A percentile compares a stretch with the other conserved stretches of the same genome.
phyloP scores from a whole-genome alignment of 1,284 basidiomycete genomes.

The Ganoderma leucocontextum region DNA sequence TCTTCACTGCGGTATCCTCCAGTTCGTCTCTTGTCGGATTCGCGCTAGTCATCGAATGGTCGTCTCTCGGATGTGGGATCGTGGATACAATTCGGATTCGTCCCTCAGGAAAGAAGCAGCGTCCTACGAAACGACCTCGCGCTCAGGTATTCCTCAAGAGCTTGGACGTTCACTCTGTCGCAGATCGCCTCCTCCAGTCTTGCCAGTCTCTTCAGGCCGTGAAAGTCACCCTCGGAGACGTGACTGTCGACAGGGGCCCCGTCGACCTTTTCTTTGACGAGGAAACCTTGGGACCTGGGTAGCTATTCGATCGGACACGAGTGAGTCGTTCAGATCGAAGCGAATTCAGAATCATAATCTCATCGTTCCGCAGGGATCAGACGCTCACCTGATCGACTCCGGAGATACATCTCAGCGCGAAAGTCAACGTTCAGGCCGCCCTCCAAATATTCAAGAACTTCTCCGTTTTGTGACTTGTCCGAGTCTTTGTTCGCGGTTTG shows the following conservation, averaged over 20 bases:
- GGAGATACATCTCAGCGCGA: neutral
- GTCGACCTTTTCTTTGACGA: neutral
- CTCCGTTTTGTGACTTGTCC: too few relatives aligned
- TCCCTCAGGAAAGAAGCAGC: neutral
- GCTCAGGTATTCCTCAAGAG: neutral
- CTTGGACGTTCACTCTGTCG: neutral
- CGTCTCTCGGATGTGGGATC: too few relatives aligned
- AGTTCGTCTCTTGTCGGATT: neutral
- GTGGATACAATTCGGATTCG: neutral
- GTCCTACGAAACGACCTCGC: neutral
- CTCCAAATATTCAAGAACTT: too few relatives aligned
- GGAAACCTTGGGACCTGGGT: neutral
- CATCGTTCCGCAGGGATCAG: neutral
- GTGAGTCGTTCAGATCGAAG: neutral
- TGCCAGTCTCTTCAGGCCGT: slow-evolving; percentile 6
- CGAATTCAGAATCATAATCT: neutral
- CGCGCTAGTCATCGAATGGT: neutral
- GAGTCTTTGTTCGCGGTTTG: neutral
- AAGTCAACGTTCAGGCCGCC: too few relatives aligned
- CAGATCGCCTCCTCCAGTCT: neutral
- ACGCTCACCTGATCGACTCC: neutral
- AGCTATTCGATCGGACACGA: neutral
- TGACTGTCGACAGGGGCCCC: neutral
- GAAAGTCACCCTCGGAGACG: neutral
- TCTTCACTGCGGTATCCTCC: neutral